Percentiles rank a stretch among this genome's conserved stretches.
phyloP scores from a whole-genome alignment of 208 protist genomes.

The Trypanosoma boissoni region DNA sequence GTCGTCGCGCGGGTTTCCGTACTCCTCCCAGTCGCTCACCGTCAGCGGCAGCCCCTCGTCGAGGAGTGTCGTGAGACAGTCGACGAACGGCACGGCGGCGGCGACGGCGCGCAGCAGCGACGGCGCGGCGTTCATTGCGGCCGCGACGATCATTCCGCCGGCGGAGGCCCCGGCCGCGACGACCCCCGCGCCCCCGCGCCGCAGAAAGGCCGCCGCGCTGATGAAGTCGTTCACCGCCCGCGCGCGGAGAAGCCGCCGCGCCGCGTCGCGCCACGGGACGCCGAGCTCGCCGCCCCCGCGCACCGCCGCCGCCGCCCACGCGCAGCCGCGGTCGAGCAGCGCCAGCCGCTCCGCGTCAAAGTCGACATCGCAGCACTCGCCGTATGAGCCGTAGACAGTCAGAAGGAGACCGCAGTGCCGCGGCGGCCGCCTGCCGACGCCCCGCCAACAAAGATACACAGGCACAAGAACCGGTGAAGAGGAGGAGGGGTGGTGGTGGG shows the following conservation, averaged over 20 bases:
- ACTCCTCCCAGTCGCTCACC: conserved; percentile 84
- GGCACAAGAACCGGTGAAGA: conserved; percentile 29
- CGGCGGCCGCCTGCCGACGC: conserved; percentile 12
- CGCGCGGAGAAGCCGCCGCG: conserved; percentile 43
- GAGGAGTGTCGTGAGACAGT: conserved; percentile 83
- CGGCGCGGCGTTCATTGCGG: conserved; percentile 60
- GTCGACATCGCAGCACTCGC: conserved; percentile 49
- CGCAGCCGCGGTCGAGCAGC: conserved; percentile 76
- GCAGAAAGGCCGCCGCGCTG: conserved; percentile 52
- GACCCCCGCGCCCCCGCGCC: conserved; percentile 42
- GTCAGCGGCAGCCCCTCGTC: conserved; percentile 73
- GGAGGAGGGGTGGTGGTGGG: conserved; percentile 25
- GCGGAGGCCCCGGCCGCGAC: conserved; percentile 66
- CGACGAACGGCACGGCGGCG: conserved; percentile 83
- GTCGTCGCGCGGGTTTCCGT: conserved; percentile 78
- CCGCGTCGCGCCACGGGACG: conserved; percentile 58
- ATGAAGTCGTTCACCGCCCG: conserved; percentile 87
- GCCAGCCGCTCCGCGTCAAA: conserved; percentile 55
- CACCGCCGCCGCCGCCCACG: conserved; percentile 69
- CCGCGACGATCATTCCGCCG: conserved; percentile 80
- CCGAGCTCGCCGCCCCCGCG: conserved; percentile 91
- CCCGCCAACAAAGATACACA: conserved; percentile 43
- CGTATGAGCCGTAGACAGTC: conserved; percentile 79
- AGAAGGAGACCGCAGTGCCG: conserved; percentile 39
- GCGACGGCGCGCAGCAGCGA: conserved; percentile 52